Evolutionary conservation across 2,329 filamentous ascomycete species (phyloP).

Genomic region (Monosporascus sp.): DNA sequence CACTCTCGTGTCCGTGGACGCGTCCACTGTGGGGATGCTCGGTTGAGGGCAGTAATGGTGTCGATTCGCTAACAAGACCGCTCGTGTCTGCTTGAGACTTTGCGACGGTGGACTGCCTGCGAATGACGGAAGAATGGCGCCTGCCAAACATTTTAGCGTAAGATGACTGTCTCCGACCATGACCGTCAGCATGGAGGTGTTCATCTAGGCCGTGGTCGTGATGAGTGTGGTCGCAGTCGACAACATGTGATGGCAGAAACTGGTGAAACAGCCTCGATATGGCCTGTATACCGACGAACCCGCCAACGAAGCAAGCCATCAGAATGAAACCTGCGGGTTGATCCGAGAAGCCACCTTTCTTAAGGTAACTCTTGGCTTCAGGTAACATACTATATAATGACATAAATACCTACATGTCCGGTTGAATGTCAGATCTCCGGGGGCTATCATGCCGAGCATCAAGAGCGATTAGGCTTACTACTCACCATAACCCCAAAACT

Average conservation of each 20-base stretch:
- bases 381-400: conserved; percentile 91
- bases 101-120: conserved; percentile 4
- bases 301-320: conserved; percentile 63
- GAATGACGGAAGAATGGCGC: conserved; percentile 7
- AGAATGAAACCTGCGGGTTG: conserved; percentile 63
- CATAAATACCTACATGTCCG: conserved; percentile 67
- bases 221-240: conserved; percentile 74
- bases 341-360: conserved; percentile 60
- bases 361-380: conserved; percentile 73
- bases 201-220: conserved; percentile 40
- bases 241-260: conserved; percentile 71
- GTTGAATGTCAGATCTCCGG: not conserved
- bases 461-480: conserved; percentile 54
- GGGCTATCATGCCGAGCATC: not conserved
- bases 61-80: conserved; percentile 34
- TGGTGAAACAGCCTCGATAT: conserved; percentile 68
- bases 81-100: conserved; percentile 11
- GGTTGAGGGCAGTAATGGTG: conserved; percentile 38
- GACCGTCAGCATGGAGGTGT: conserved; percentile 18
- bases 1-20: conserved; percentile 20
- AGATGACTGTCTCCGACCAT: conserved; percentile 17
- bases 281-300: conserved; percentile 70
- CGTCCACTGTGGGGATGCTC: conserved; percentile 17
- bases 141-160: conserved; percentile 18
- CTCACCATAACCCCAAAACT: conserved; percentile 95